phyloP scores from a whole-genome alignment of 2,329 filamentous ascomycete genomes.

The Ophiostoma populinum region DNA sequence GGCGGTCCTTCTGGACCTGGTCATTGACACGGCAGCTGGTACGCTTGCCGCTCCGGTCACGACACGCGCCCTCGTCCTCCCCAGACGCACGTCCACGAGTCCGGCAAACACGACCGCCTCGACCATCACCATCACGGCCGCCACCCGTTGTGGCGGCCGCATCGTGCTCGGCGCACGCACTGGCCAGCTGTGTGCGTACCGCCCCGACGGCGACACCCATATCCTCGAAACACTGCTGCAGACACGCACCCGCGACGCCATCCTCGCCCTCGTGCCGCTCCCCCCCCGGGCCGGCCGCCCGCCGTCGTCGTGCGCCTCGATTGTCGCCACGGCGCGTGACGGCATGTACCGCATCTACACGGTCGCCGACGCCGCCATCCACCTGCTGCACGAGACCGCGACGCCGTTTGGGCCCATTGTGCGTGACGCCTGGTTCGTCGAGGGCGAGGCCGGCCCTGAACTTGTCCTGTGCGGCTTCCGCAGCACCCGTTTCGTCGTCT shows the following conservation, averaged over 20 bases:
- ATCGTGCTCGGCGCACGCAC: constrained; percentile 37
- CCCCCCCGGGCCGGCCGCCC: constrained; percentile 15
- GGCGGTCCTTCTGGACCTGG: constrained; percentile 14
- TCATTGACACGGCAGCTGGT: background rate
- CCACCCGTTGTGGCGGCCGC: constrained; percentile 11
- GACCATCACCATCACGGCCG: constrained; percentile 7
- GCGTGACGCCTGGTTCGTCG: constrained; percentile 48
- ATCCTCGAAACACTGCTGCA: constrained; percentile 14
- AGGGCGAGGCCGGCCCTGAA: constrained; percentile 21
- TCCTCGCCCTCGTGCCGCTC: constrained; percentile 46
- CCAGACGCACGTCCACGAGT: background rate
- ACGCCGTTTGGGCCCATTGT: constrained; percentile 61
- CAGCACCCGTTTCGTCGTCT: constrained; percentile 62
- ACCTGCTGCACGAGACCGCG: constrained; percentile 47
- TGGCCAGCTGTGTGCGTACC: constrained; percentile 28
- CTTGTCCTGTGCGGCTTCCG: constrained; percentile 68
- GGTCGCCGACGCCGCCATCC: constrained; percentile 14
- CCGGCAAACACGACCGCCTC: constrained; percentile 2
- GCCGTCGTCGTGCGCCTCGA: constrained; percentile 25
- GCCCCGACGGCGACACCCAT: background rate
- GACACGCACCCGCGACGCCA: constrained; percentile 23
- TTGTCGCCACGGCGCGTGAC: constrained; percentile 62
- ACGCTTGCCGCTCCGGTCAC: too few relatives aligned
- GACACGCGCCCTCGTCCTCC: too few relatives aligned
- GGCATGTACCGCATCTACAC: constrained; percentile 54